Conservation (phyloP, 768 basidiomycete species). For the Leccinum disarticulatum region DNA sequence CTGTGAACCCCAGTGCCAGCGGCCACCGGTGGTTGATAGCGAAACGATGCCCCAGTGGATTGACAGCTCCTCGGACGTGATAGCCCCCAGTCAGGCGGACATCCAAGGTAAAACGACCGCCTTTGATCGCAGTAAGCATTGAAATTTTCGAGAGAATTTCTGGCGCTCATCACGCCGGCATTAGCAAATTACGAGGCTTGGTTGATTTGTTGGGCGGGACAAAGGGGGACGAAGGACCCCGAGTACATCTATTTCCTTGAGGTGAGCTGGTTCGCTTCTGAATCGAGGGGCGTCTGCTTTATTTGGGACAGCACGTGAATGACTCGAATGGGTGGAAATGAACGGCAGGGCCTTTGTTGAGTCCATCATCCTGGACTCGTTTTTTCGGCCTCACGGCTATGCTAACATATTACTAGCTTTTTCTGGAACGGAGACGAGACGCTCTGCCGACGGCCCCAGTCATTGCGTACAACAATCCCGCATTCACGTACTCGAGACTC, state of each 20-base stretch:
- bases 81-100: conserved; percentile 2
- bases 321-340: conserved; percentile 3
- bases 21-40: conserved; percentile 12
- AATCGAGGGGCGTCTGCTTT: not conserved
- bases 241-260: conserved; percentile 7
- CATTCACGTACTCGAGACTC: conserved; percentile 24
- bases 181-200: conserved; percentile 2
- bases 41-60: not conserved
- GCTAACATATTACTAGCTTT: conserved; percentile 4
- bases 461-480: conserved; percentile 24
- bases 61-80: conserved; percentile 25
- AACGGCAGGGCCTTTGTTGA: not conserved
- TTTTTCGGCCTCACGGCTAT: conserved; percentile 13
- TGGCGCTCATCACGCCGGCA: conserved; percentile 21
- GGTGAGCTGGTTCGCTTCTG: conserved; percentile 26
- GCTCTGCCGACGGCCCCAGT: conserved; percentile 22
- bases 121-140: conserved; percentile 6
- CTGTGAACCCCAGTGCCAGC: not conserved
- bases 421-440: conserved; percentile 23
- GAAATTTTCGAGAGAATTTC: conserved; percentile 12
- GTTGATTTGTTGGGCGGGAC: conserved; percentile 21
- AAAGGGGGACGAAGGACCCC: conserved; percentile 24
- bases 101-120: conserved; percentile 14
- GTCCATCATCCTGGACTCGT: not conserved
- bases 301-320: conserved; percentile 20